phyloP scores from a whole-genome alignment of 2,329 filamentous ascomycete species.

The Colletotrichum tanaceti region DNA sequence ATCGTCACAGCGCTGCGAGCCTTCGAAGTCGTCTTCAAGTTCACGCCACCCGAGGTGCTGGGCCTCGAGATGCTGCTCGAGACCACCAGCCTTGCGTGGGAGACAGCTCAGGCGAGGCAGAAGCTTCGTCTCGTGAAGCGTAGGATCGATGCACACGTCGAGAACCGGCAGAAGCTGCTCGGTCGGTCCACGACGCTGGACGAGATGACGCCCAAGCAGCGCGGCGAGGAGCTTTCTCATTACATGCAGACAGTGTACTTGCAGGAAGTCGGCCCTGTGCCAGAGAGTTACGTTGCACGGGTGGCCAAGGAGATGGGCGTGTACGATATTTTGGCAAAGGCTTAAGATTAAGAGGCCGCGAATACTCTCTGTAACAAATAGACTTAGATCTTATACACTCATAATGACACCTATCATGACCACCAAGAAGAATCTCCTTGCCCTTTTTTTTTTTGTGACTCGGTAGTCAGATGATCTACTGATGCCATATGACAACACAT shows the following conservation, averaged over 20 bases:
- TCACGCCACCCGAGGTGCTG: conserved; percentile 58
- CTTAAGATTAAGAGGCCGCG: conserved; percentile 20
- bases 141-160: conserved; percentile 51
- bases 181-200: conserved; percentile 47
- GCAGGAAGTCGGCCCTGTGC: conserved; percentile 44
- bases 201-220: conserved; percentile 51
- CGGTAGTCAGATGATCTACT: neutral
- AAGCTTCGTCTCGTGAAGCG: conserved; percentile 57
- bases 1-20: conserved; percentile 59
- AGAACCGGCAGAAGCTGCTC: conserved; percentile 44
- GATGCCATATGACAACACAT: neutral
- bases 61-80: conserved; percentile 60
- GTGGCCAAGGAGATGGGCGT: conserved; percentile 59
- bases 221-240: conserved; percentile 55
- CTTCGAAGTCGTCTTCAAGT: conserved; percentile 57
- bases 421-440: neutral
- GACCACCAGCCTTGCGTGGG: conserved; percentile 57
- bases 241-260: conserved; percentile 56
- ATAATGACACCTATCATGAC: conserved; percentile 35
- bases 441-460: neutral
- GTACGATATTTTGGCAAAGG: conserved; percentile 45
- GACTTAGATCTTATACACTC: conserved; percentile 28
- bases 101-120: conserved; percentile 53
- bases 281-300: conserved; percentile 46
- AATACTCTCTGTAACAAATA: conserved; percentile 26